Percentiles rank a stretch among this genome's conserved stretches.
phyloP scores from a whole-genome alignment of 208 protist species.

The Leishmania gerbilli region DNA sequence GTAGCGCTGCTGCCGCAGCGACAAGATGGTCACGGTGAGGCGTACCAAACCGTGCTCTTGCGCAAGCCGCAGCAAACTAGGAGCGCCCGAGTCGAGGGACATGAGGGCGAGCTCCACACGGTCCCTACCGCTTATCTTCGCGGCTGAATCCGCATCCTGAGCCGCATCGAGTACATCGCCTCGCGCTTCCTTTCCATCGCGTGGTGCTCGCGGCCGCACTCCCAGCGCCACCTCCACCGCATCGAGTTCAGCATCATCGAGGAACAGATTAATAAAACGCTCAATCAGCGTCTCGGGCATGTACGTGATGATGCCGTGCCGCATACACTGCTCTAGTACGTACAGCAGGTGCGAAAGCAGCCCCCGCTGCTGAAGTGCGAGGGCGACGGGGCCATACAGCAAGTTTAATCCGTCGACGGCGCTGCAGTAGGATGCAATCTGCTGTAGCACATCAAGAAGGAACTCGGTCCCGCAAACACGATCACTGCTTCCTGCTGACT shows the following conservation, averaged over 20 bases:
- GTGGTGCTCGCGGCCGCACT: slow-evolving; percentile 5
- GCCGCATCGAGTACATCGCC: neutral
- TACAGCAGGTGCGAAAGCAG: slow-evolving; percentile 36
- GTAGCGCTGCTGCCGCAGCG: slow-evolving; percentile 49
- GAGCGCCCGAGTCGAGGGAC: slow-evolving; percentile 44
- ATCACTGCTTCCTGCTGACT: neutral
- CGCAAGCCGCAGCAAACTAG: slow-evolving; percentile 51
- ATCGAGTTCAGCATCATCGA: slow-evolving; percentile 8
- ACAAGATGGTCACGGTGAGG: slow-evolving; percentile 51
- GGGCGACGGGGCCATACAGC: slow-evolving; percentile 57
- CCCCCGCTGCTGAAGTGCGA: slow-evolving; percentile 28
- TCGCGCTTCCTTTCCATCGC: neutral
- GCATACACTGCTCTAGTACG: slow-evolving; percentile 47
- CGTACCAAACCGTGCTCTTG: slow-evolving; percentile 43
- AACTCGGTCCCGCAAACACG: neutral
- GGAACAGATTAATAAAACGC: slow-evolving; percentile 55
- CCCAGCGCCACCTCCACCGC: slow-evolving; percentile 31
- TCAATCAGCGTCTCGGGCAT: slow-evolving; percentile 62
- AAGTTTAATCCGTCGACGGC: slow-evolving; percentile 53
- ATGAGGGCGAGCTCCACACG: slow-evolving; percentile 65
- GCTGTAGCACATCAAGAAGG: slow-evolving; percentile 13
- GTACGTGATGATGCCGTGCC: slow-evolving; percentile 42
- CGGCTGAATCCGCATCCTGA: neutral
- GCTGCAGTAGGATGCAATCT: slow-evolving; percentile 47
- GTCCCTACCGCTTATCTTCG: slow-evolving; percentile 6